These are phyloP conservation scores for Sapria himalayana DNA, from an alignment of 345 rosid genomes.

Conservation along the genomic window DNA sequence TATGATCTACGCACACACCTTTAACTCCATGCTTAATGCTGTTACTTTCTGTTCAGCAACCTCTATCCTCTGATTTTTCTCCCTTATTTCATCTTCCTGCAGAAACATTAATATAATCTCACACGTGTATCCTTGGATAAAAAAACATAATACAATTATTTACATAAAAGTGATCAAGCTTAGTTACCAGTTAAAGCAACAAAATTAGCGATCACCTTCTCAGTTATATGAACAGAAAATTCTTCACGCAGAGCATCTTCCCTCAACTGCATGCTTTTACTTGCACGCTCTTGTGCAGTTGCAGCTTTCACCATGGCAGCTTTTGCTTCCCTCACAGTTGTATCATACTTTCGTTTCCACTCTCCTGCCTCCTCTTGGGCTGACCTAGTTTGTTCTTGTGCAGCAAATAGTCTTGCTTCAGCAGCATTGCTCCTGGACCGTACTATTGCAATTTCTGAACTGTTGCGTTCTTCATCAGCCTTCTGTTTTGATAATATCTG, in stretches of 20 bases:
- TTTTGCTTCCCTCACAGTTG: constrained; percentile 73
- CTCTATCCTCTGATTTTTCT: constrained; percentile 46
- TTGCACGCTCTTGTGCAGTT: constrained; percentile 50
- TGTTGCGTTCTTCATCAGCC: constrained; percentile 50
- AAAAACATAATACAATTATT: no score
- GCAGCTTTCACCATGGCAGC: constrained; percentile 89
- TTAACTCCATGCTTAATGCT: constrained; percentile 55
- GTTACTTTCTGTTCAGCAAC: constrained; percentile 65
- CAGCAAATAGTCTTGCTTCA: constrained; percentile 93
- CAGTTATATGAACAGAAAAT: constrained; percentile 32
- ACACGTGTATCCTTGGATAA: no score
- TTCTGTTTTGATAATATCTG: constrained; percentile 47
- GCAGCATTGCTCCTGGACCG: constrained; percentile 72
- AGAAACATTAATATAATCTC: constrained; percentile 11
- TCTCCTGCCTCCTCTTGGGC: constrained; percentile 87
- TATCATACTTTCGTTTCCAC: constrained; percentile 85
- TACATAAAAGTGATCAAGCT: no score
- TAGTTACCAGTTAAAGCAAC: no score
- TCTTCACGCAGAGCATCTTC: constrained; percentile 80
- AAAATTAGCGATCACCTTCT: no score
- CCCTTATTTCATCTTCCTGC: constrained; percentile 74
- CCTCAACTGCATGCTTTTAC: constrained; percentile 60
- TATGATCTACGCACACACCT: constrained; percentile 22
- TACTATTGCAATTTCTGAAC: constrained; percentile 59
- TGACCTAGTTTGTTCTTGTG: constrained; percentile 64